phyloP scores from a whole-genome alignment of 345 rosid genomes.

The Erodium maritimum region DNA sequence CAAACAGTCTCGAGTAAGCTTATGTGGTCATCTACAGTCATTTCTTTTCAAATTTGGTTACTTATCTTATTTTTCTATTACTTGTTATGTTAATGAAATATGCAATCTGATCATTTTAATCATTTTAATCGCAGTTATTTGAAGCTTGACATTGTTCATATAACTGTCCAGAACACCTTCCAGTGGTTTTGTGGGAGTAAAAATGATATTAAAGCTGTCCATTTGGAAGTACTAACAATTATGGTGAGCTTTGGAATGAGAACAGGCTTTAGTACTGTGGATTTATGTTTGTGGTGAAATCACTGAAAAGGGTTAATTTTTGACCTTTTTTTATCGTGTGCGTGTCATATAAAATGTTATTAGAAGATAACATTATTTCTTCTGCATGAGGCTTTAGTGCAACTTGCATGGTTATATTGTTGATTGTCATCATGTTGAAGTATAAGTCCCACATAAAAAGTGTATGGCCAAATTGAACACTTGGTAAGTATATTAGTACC shows the following conservation, averaged over 20 bases:
- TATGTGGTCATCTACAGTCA: conserved; percentile 10
- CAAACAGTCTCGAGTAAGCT: conserved; percentile 86
- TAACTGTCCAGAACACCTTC: conserved; percentile 75
- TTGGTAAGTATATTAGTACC: too few relatives aligned
- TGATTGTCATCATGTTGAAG: too few relatives aligned
- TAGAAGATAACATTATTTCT: background rate
- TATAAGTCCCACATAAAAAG: too few relatives aligned
- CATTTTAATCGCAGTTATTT: conserved; percentile 30
- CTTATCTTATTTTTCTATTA: too few relatives aligned
- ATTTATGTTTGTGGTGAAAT: too few relatives aligned
- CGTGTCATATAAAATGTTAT: background rate
- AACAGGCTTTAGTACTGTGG: background rate
- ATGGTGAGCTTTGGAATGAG: conserved; percentile 38
- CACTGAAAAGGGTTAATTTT: background rate
- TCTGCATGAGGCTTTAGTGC: background rate
- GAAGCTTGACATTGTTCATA: conserved; percentile 94
- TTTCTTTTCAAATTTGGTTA: background rate
- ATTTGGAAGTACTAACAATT: conserved; percentile 66
- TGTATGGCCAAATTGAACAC: too few relatives aligned
- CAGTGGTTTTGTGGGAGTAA: conserved; percentile 74
- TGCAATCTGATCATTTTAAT: background rate
- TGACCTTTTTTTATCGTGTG: background rate
- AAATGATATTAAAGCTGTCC: conserved; percentile 71
- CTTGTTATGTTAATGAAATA: too few relatives aligned
- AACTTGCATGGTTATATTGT: too few relatives aligned